A percentile compares a stretch with the other conserved stretches of the same genome.
phyloP scores from a whole-genome alignment of 805 yeast species.

The Yarrowia sp. region DNA sequence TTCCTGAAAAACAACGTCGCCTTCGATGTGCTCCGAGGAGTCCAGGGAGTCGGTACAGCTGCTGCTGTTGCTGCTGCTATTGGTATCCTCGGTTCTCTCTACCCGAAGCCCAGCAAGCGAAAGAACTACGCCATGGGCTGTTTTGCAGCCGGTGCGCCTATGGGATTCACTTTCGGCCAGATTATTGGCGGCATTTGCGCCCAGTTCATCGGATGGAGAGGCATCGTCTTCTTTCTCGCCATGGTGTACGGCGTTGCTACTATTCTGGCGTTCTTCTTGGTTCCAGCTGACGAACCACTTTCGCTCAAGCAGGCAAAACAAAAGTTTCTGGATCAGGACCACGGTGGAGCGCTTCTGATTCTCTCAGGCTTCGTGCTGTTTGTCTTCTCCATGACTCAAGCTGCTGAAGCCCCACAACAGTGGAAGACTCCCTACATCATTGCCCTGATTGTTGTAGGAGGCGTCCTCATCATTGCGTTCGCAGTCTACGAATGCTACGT shows the following conservation, averaged over 20 bases:
- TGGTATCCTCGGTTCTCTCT: conserved; percentile 47
- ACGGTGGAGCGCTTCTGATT: conserved; percentile 46
- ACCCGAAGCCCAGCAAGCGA: conserved; percentile 41
- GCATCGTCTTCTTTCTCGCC: conserved; percentile 44
- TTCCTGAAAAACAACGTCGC: conserved; percentile 37
- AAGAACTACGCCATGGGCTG: conserved; percentile 47
- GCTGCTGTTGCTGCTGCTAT: conserved; percentile 50
- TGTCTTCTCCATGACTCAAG: conserved; percentile 48
- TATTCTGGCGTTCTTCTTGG: conserved; percentile 34
- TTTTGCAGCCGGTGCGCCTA: conserved; percentile 49
- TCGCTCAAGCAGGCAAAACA: conserved; percentile 35
- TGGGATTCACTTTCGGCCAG: conserved; percentile 47
- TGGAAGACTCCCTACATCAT: conserved; percentile 51
- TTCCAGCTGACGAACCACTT: conserved; percentile 42
- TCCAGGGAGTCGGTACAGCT: conserved; percentile 47
- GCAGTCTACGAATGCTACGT: conserved; percentile 43
- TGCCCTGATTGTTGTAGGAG: conserved; percentile 45
- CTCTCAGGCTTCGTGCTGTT: conserved; percentile 44
- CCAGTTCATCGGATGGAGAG: conserved; percentile 45
- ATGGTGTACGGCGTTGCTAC: conserved; percentile 41
- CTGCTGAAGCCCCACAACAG: conserved; percentile 43
- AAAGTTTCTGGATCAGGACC: conserved; percentile 41
- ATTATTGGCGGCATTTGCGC: conserved; percentile 47
- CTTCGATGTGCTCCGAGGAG: conserved; percentile 45
- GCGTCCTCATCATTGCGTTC: conserved; percentile 39